phyloP scores from a whole-genome alignment of 163 green algal genomes.

The Chlamydomonas reinhardtii region DNA sequence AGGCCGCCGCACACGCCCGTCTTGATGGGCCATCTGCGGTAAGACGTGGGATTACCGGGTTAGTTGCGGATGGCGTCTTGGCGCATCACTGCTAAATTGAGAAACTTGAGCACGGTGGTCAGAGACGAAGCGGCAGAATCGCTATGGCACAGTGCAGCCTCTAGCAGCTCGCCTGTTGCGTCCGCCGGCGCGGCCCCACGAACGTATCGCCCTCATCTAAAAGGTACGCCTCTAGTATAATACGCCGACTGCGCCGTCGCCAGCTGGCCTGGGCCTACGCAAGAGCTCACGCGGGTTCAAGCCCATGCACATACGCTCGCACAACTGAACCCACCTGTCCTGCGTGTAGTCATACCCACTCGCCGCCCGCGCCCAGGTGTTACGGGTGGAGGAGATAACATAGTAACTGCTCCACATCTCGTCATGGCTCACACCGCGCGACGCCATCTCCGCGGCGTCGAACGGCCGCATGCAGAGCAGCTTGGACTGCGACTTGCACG shows the following conservation, averaged over 20 bases:
- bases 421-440: not conserved
- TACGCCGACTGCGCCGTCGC: too few species aligned
- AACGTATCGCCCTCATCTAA: too few species aligned
- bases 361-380: slow-evolving; percentile 55
- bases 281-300: too few species aligned
- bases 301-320: not conserved
- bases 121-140: too few species aligned
- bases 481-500: slow-evolving; percentile 31
- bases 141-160: too few species aligned
- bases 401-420: slow-evolving; percentile 54
- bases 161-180: too few species aligned
- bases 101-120: too few species aligned
- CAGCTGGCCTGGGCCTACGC: too few species aligned
- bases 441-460: not conserved
- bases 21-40: slow-evolving; percentile 38
- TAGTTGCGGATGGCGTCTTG: not conserved
- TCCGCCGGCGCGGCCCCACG: too few species aligned
- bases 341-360: slow-evolving; percentile 59
- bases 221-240: too few species aligned
- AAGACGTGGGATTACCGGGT: not conserved
- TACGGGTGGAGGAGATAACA: slow-evolving; percentile 52
- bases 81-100: too few species aligned
- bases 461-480: slow-evolving; percentile 39
- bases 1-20: slow-evolving; percentile 29
- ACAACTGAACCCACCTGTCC: slow-evolving; percentile 13